A percentile compares a stretch with the other conserved stretches of the same genome.
phyloP scores from a whole-genome alignment of 2,329 filamentous ascomycete genomes.

The Fusarium mangiferae region DNA sequence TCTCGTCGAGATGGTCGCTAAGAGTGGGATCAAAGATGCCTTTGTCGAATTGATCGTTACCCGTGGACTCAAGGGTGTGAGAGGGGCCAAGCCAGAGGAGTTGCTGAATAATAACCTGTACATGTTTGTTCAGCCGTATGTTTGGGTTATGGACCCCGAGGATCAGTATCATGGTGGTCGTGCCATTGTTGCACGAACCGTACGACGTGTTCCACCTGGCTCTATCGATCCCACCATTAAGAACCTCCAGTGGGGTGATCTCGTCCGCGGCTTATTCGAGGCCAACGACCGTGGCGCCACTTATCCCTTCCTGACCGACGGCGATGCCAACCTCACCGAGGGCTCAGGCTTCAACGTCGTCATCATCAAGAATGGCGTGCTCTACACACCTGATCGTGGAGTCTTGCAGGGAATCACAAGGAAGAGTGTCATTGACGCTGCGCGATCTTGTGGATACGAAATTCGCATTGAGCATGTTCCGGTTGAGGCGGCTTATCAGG shows the following conservation, averaged over 20 bases:
- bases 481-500: conserved; percentile 46
- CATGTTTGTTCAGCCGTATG: conserved; percentile 59
- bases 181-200: conserved; percentile 58
- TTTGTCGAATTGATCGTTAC: conserved; percentile 64
- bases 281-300: conserved; percentile 57
- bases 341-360: conserved; percentile 61
- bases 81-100: conserved; percentile 49
- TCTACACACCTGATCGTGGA: conserved; percentile 60
- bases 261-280: conserved; percentile 58
- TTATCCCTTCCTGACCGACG: conserved; percentile 62
- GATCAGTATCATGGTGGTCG: conserved; percentile 53
- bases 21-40: conserved; percentile 59
- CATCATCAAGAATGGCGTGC: conserved; percentile 55
- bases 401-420: conserved; percentile 61
- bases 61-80: conserved; percentile 56
- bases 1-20: conserved; percentile 56
- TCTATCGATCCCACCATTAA: conserved; percentile 63
- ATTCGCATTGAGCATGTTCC: conserved; percentile 28
- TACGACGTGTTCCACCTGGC: conserved; percentile 56
- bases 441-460: conserved; percentile 48
- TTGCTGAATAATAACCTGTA: conserved; percentile 57
- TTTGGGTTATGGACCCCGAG: conserved; percentile 61
- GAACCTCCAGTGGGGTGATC: conserved; percentile 63
- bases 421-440: conserved; percentile 59
- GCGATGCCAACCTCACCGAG: conserved; percentile 60